Evolutionary conservation across 1,139 yeast genomes (phyloP), one percentile per base, ranked within the genome.

Genomic region (Protomyces lactucae-debilis): DNA sequence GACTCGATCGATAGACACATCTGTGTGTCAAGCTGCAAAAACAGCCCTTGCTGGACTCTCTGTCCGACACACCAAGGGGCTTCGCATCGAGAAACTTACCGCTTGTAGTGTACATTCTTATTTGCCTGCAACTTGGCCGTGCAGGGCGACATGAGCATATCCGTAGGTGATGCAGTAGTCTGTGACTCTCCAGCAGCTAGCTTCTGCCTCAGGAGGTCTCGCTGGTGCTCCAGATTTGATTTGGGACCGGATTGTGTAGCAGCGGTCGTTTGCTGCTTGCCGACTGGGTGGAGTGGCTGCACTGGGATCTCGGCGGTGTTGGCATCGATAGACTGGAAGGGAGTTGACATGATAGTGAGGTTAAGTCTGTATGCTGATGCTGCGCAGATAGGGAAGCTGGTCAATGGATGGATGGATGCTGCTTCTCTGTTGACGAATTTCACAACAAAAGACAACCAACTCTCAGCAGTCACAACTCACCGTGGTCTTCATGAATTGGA

Each of bases 101-200:
- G 70, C 45, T 74, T 72, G 56, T 76, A 72, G 70, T 78, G 79
- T 69, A 76, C 77, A 69, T 73, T 74, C 72, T 79, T 82, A 69
- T 81, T 83, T 56, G 80, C 80, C 68, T 74, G 81, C 66, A 83
- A 73, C 71, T 82, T 83, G 64, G 81, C 80, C 5, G 85, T 79
- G 69, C 86, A 82, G 40, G 87, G 87, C 18, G 85, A 82, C 73
- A 83, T 74, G 69, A 83, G 70, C 61, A 76, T 79, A 70, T 83
- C 86, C 1, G 86, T 83, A 46, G 87, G 87, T 3, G 86, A 82
- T 8, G 85, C 83, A 70, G 81, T 78, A 67, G 72, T 53, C 52
- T 53, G 48, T 16, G 59, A 63, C 46, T 55, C 55, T 32, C 63
- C 53, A n/a, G 40, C 64, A 39, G 55, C 56, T 18, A 52, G 35